Evolutionary conservation across 1,284 basidiomycete species (phyloP).

Genomic region (Malassezia slooffiae): DNA sequence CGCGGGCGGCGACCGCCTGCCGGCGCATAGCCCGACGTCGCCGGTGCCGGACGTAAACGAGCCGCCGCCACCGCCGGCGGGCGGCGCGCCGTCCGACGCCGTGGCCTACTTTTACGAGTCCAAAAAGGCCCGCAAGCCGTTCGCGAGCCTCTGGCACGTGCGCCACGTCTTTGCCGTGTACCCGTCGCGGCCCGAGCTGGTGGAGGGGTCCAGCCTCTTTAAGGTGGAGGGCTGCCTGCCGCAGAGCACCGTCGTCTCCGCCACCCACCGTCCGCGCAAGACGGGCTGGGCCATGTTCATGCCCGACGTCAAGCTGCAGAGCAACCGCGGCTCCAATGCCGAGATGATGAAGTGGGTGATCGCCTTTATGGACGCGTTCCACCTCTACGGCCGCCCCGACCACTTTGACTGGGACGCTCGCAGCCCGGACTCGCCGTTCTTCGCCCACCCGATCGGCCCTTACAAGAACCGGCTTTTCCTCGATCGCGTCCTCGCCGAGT

Average conservation of each 20-base stretch:
- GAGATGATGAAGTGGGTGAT: conserved; percentile 94
- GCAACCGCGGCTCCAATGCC: conserved; percentile 45
- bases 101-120: conserved; percentile 41
- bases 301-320: conserved; percentile 36
- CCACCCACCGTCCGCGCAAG: conserved; percentile 54
- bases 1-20: conserved; percentile 20
- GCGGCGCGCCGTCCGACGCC: conserved; percentile 32
- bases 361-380: conserved; percentile 46
- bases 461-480: conserved; percentile 63
- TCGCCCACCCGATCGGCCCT: conserved; percentile 47
- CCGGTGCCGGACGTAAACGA: conserved; percentile 15
- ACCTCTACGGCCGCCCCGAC: conserved; percentile 38
- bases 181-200: conserved; percentile 41
- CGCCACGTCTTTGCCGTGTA: conserved; percentile 42
- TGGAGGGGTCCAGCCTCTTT: conserved; percentile 42
- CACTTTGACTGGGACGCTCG: conserved; percentile 39
- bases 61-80: conserved; percentile 30
- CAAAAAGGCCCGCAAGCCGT: conserved; percentile 42
- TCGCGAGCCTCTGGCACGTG: conserved; percentile 37
- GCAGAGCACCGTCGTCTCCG: conserved; percentile 44
- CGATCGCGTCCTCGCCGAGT: conserved; percentile 69
- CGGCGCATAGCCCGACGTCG: background rate
- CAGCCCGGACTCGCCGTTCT: conserved; percentile 49
- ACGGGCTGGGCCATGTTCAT: conserved; percentile 48
- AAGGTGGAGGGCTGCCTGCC: conserved; percentile 43